Evolutionary conservation across 2,329 filamentous ascomycete genomes (phyloP).

Genomic region (Calonectria fujianensis): DNA sequence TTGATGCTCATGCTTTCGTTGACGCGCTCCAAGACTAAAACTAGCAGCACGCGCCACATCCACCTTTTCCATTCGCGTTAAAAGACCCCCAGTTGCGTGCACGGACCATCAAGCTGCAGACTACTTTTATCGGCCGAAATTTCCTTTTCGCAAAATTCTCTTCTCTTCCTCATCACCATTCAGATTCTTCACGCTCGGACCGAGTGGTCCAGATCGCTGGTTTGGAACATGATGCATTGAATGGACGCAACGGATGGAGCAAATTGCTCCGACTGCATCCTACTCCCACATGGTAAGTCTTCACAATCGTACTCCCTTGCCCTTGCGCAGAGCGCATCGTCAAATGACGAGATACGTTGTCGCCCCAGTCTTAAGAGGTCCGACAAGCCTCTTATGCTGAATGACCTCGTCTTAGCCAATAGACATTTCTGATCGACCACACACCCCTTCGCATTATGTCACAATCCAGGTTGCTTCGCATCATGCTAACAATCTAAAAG

Average conservation of each 20-base stretch:
- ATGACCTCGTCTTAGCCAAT: conserved; percentile 74
- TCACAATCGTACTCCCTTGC: conserved; percentile 11
- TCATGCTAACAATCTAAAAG: conserved; percentile 51
- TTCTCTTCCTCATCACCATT: conserved; percentile 49
- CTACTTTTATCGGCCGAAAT: conserved; percentile 51
- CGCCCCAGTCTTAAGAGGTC: conserved; percentile 70
- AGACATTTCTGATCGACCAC: conserved; percentile 68
- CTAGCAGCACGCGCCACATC: conserved; percentile 42
- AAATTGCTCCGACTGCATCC: not conserved
- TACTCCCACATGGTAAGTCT: conserved; percentile 45
- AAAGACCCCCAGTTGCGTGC: conserved; percentile 43
- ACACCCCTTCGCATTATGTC: conserved; percentile 34
- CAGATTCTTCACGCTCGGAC: conserved; percentile 15
- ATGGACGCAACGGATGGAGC: too few relatives aligned
- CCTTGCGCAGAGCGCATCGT: conserved; percentile 29
- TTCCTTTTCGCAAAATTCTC: conserved; percentile 50
- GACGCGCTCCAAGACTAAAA: conserved; percentile 1
- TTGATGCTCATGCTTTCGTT: conserved; percentile 16
- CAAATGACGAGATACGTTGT: conserved; percentile 69
- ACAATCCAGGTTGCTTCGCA: conserved; percentile 14
- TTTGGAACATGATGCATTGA: not conserved
- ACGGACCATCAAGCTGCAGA: conserved; percentile 47
- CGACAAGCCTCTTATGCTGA: conserved; percentile 69
- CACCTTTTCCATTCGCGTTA: conserved; percentile 23
- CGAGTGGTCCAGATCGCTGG: not conserved